Evolutionary conservation across 257 asterid genomes (phyloP), one percentile per base, ranked within the genome.

Genomic region (Capsicum pubescens): DNA sequence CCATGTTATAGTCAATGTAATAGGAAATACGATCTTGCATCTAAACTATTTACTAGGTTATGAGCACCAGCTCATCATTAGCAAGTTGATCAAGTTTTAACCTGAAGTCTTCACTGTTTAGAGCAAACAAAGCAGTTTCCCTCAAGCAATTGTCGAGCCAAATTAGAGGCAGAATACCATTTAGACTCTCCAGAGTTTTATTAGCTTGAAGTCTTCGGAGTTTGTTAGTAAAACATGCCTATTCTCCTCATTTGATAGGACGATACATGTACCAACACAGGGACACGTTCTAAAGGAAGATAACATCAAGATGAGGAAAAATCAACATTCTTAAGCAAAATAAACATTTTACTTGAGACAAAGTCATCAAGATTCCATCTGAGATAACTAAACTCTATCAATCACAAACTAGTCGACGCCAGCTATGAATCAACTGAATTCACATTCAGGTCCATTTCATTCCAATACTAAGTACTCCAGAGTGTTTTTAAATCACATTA

Each of bases 51-150:
- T 54, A 8, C 81, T 76, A 76, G 32, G 39, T 52, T 76, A 76
- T 76, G 63, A 12, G 48, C 64, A 52, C 64, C 81, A 52, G 48
- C 64, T 76, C 61, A 52, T 52, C 63, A 52, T 26, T 76, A 76
- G 64, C 81, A 21, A 4, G 64, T 26, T 54, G 63, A 54, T 76
- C 61, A 76, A 76, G 63, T 14, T 76, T 76, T 76, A 52, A 76
- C 9, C 81, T 76, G 81, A 76, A 76, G 15, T 21, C 46, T 74
- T 74, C 61, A 50, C 46, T 12, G 61, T 76, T 76, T 12, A 50
- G 12, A 50, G 44, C 61, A 74, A 10, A 46, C 26, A 15, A 21
- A 21, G 69, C 71, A 64, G 71, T 6, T 64, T 10, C 70, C 60
- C 61, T 39, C 81, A 52, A 76, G 63, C 21, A 76, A 26, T 54